Evolutionary conservation across 192 early-diverging fungal genomes (phyloP).

Genomic region (Tieghemiomyces parasiticus): DNA sequence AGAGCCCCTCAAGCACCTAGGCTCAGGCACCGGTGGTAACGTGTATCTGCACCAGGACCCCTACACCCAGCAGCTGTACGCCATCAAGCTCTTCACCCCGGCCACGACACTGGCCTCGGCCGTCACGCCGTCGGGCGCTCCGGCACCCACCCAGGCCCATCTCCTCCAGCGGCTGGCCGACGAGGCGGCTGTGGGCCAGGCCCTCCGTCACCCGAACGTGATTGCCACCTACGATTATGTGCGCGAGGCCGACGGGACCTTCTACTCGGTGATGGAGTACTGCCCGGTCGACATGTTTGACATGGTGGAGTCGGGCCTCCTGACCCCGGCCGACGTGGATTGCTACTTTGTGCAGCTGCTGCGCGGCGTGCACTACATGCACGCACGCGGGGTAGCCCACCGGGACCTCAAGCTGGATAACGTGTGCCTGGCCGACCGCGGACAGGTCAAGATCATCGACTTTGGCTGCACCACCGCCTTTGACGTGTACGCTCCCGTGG

Average conservation of each 20-base stretch:
- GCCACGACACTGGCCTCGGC: slow-evolving; percentile 20
- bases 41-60: slow-evolving; percentile 29
- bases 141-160: slow-evolving; percentile 26
- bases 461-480: slow-evolving; percentile 75
- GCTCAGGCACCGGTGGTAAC: slow-evolving; percentile 32
- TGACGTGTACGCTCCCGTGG: slow-evolving; percentile 43
- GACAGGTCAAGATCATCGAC: slow-evolving; percentile 75
- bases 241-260: slow-evolving; percentile 39
- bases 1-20: slow-evolving; percentile 23
- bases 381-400: slow-evolving; percentile 65
- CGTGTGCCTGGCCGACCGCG: slow-evolving; percentile 53
- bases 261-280: slow-evolving; percentile 81
- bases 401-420: slow-evolving; percentile 80
- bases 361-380: slow-evolving; percentile 58
- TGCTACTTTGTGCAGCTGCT: slow-evolving; percentile 72
- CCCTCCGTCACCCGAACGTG: slow-evolving; percentile 59
- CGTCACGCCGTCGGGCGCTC: slow-evolving; percentile 17
- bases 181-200: slow-evolving; percentile 29
- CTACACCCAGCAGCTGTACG: slow-evolving; percentile 17
- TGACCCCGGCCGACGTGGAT: slow-evolving; percentile 59
- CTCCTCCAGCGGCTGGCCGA: slow-evolving; percentile 30
- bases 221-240: slow-evolving; percentile 64
- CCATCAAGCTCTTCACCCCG: slow-evolving; percentile 32
- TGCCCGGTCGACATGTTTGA: slow-evolving; percentile 76
- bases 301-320: slow-evolving; percentile 53